Base-by-base conservation (phyloP, 2,329 filamentous ascomycete species). In the Hypocreales sp. region DNA sequence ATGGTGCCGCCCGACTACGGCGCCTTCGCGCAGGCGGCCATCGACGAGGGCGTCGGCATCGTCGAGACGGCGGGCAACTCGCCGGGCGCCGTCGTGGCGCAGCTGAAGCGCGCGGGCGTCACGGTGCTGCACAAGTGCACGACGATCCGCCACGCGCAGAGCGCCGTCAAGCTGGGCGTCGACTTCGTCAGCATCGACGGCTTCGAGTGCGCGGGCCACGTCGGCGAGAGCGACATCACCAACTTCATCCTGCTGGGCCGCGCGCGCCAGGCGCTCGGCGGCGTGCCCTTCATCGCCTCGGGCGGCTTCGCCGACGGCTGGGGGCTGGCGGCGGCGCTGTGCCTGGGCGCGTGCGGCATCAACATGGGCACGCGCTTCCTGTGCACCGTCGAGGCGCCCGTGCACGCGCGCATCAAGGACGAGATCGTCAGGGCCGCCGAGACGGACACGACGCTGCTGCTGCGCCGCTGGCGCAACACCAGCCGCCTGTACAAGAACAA, bases 351-450 rank as follows among this genome's bases (percentile, higher is more conserved):
- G 0, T 81, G 82, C 50, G 90, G 90, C 36, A 76, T 95, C 58
- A 98, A 98, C 58, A 98, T 98, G 90, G 90, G 90, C 31, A 98
- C 90, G 8, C 67, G 90, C 22, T 98, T 95, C 61, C 92, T 98
- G 81, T 87, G 79, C 60, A 95, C 90, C 1, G 64, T 87, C 24
- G 90, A 95, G 56, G 76, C 86, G 11, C 90, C 90, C 1, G 80
- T 98, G 37, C 90, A 98, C 57, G 51, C 72, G 26, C 92, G 92
- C 40, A 83, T 98, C 61, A 98, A 98, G 67, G 67, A 92, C 52
- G 67, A 79, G 40, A 98, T 98, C 45, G 84, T 94, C 27, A 67
- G 72, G 30, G 80, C 86, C 2, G 67, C 83, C 36, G 90, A 98
- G 64, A 84, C 79, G 14, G 83, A 95, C 52, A 98, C 90, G 0